Conservation (phyloP, 768 basidiomycete genomes). For the Kwoniella mangroviensis region DNA sequence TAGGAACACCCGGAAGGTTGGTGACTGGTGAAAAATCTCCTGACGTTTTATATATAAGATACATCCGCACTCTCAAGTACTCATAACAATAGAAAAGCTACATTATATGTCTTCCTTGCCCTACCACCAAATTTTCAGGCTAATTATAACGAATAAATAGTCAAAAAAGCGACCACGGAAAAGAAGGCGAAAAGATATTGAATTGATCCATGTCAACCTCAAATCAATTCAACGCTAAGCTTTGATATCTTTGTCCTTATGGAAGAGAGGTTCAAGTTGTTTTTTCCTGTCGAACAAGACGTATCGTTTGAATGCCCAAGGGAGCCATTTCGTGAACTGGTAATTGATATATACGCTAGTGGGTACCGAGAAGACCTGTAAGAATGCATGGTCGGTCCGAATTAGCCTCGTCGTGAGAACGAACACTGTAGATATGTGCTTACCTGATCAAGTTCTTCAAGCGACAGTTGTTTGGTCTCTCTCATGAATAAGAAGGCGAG, state of each 20-base stretch:
- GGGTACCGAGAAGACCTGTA: slow-evolving; percentile 49
- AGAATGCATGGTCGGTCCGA: background rate
- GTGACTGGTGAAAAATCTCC: no score
- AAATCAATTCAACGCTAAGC: background rate
- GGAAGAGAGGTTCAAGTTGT: slow-evolving; percentile 16
- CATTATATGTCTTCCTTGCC: no score
- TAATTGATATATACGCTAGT: slow-evolving; percentile 42
- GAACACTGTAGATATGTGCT: background rate
- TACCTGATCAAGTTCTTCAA: slow-evolving; percentile 43
- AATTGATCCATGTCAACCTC: background rate
- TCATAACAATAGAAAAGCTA: no score
- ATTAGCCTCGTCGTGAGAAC: background rate
- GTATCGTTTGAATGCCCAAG: slow-evolving; percentile 52
- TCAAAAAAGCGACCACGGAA: no score
- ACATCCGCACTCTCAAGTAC: background rate
- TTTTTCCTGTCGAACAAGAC: slow-evolving; percentile 33
- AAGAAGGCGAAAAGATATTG: no score
- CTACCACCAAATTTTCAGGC: no score
- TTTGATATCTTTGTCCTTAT: slow-evolving; percentile 18
- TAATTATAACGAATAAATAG: background rate
- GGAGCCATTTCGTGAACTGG: slow-evolving; percentile 41
- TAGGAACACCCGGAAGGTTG: background rate
- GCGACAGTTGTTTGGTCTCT: slow-evolving; percentile 27
- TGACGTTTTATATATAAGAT: background rate
- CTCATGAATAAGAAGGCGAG: slow-evolving; percentile 36